Percentiles rank a stretch among this genome's conserved stretches.
phyloP scores from a whole-genome alignment of 176 grass and related monocot species.

The Echinochloa phyllopogon region DNA sequence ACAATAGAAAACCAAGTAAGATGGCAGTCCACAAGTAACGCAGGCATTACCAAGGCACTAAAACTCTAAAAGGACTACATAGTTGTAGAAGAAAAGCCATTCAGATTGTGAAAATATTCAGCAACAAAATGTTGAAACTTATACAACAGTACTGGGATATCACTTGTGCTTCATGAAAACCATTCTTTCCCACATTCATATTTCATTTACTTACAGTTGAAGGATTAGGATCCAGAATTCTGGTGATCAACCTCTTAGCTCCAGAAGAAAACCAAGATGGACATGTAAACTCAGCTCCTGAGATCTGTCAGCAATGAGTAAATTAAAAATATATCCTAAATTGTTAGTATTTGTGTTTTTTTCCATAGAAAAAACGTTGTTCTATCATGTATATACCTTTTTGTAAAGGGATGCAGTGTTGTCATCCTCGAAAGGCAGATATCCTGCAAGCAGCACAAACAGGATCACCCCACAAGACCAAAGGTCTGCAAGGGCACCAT shows the following conservation, averaged over 20 bases:
- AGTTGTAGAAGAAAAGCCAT: neutral
- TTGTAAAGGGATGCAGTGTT: slow-evolving; percentile 70
- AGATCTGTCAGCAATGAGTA: slow-evolving; percentile 59
- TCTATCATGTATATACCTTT: slow-evolving; percentile 49
- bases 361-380: neutral
- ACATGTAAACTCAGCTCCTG: slow-evolving; percentile 70
- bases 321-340: slow-evolving; percentile 15
- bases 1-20: slow-evolving; percentile 27
- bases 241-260: slow-evolving; percentile 70
- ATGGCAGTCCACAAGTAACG: neutral
- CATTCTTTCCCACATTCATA: slow-evolving; percentile 4
- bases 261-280: slow-evolving; percentile 83
- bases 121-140: neutral
- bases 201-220: slow-evolving; percentile 60
- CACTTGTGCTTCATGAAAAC: slow-evolving; percentile 2
- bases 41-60: neutral
- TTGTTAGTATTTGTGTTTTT: neutral
- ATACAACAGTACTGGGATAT: neutral
- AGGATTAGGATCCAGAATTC: slow-evolving; percentile 84
- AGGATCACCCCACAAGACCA: slow-evolving; percentile 97
- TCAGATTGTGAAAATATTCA: neutral
- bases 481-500: slow-evolving; percentile 84
- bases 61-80: neutral
- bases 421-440: slow-evolving; percentile 87
- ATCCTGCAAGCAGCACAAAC: slow-evolving; percentile 86